Percentiles rank a stretch among this genome's conserved stretches.
phyloP scores from a whole-genome alignment of 1,284 basidiomycete species.

The Grifola frondosa region DNA sequence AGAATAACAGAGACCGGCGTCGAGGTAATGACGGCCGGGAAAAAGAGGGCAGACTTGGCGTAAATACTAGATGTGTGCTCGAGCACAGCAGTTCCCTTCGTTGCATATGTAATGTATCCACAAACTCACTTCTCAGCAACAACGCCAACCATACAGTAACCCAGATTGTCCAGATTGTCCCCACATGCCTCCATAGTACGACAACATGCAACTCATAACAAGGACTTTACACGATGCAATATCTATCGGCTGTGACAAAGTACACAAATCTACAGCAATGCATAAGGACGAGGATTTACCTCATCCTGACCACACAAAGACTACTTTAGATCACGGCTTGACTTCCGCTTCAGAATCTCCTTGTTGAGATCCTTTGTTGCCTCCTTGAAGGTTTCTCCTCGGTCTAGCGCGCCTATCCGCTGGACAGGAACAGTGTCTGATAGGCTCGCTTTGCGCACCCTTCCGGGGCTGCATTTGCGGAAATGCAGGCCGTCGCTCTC shows the following conservation, averaged over 20 bases:
- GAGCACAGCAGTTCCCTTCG: too few relatives aligned
- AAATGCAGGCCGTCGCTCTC: conserved; percentile 44
- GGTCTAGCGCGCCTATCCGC: conserved; percentile 59
- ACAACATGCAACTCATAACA: too few relatives aligned
- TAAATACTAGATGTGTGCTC: conserved; percentile 16
- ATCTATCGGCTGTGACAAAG: too few relatives aligned
- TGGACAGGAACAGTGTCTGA: conserved; percentile 62
- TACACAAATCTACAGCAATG: too few relatives aligned
- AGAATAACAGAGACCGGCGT: conserved; percentile 92
- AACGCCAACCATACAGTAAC: too few relatives aligned
- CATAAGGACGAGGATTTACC: too few relatives aligned
- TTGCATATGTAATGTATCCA: too few relatives aligned
- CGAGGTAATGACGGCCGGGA: conserved; percentile 81
- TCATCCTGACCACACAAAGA: too few relatives aligned
- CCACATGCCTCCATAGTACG: too few relatives aligned
- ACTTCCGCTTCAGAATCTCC: conserved; percentile 47
- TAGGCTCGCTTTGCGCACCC: conserved; percentile 60
- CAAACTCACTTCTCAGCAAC: too few relatives aligned
- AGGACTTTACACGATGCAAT: too few relatives aligned
- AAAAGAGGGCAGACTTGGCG: conserved; percentile 38
- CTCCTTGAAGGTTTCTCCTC: conserved; percentile 46
- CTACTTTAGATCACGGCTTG: conserved; percentile 11
- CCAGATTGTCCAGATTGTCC: too few relatives aligned
- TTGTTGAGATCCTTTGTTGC: conserved; percentile 67
- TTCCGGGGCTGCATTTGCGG: conserved; percentile 35